phyloP scores from a whole-genome alignment of 1,284 basidiomycete species.

The Grifola frondosa region DNA sequence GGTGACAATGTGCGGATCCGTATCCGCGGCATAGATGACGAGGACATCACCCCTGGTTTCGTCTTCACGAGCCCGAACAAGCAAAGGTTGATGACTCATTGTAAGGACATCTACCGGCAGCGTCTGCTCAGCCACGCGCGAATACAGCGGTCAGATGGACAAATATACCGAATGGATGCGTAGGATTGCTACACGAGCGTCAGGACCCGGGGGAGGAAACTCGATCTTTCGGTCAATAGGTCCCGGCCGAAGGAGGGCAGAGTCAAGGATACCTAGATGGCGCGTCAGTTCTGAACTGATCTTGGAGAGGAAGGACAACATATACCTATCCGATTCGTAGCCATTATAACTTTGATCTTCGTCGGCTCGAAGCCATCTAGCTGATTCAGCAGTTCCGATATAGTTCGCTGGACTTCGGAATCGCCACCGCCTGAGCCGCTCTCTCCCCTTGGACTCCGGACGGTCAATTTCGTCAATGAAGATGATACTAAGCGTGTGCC shows the following conservation, averaged over 20 bases:
- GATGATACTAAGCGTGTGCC: constrained; percentile 97
- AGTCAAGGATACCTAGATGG: constrained; percentile 84
- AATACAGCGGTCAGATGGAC: no score
- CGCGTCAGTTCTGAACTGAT: constrained; percentile 3
- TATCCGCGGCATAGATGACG: constrained; percentile 84
- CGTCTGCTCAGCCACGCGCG: neutral
- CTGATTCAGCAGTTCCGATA: constrained; percentile 96
- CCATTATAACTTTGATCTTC: constrained; percentile 99
- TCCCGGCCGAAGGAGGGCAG: constrained; percentile 89
- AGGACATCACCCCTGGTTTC: constrained; percentile 90
- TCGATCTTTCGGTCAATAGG: constrained; percentile 99
- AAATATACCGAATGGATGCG: constrained; percentile 88
- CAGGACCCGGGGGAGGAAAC: constrained; percentile 96
- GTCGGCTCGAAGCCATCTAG: constrained; percentile 96
- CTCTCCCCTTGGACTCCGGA: constrained; percentile 90
- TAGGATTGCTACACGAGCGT: constrained; percentile 93
- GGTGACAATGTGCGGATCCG: constrained; percentile 92
- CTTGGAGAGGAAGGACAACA: constrained; percentile 7
- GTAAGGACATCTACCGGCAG: constrained; percentile 84
- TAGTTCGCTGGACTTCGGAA: constrained; percentile 95
- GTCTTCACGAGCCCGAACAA: constrained; percentile 97
- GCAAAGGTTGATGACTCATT: constrained; percentile 94
- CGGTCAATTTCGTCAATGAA: constrained; percentile 99
- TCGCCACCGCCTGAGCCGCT: constrained; percentile 87
- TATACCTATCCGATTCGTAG: constrained; percentile 91